Conservation (phyloP, 805 yeast species). For the Suhomyces kilbournensis region DNA sequence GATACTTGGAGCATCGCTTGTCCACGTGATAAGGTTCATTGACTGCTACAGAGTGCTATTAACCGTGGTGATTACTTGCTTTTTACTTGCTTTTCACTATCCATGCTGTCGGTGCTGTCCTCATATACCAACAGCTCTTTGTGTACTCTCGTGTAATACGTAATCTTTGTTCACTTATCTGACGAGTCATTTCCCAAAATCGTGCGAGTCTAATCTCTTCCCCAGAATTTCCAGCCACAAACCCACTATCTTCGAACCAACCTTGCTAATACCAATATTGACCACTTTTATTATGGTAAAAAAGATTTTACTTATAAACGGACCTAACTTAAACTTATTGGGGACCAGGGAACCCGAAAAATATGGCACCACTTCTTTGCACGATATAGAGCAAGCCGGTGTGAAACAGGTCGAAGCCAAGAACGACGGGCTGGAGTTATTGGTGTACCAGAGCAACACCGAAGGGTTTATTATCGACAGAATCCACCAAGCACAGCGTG, state of each 20-base stretch:
- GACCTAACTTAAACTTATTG: slow-evolving; percentile 49
- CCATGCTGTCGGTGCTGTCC: too few relatives aligned
- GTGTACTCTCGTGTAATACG: too few relatives aligned
- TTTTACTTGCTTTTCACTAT: too few relatives aligned
- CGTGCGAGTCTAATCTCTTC: background rate
- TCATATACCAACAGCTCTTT: too few relatives aligned
- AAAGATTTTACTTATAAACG: slow-evolving; percentile 45
- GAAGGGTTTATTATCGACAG: slow-evolving; percentile 48
- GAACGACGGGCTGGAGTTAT: slow-evolving; percentile 30
- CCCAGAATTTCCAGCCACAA: background rate
- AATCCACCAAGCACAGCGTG: slow-evolving; percentile 44
- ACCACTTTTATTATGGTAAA: slow-evolving; percentile 25
- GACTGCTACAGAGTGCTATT: too few relatives aligned
- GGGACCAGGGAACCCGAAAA: slow-evolving; percentile 51
- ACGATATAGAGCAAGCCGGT: slow-evolving; percentile 43
- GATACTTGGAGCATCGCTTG: too few relatives aligned
- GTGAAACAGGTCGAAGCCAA: slow-evolving; percentile 27
- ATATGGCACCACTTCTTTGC: slow-evolving; percentile 46
- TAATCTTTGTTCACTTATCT: too few relatives aligned
- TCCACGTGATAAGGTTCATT: too few relatives aligned
- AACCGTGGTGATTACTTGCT: too few relatives aligned
- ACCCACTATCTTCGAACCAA: background rate
- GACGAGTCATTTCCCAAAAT: background rate
- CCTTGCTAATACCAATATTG: too few relatives aligned
- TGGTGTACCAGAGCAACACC: slow-evolving; percentile 40